A percentile compares a stretch with the other conserved stretches of the same genome.
These are phyloP conservation scores for Castanea mollissima DNA, from an alignment of 306 rosid genomes.

Conservation along the genomic window DNA sequence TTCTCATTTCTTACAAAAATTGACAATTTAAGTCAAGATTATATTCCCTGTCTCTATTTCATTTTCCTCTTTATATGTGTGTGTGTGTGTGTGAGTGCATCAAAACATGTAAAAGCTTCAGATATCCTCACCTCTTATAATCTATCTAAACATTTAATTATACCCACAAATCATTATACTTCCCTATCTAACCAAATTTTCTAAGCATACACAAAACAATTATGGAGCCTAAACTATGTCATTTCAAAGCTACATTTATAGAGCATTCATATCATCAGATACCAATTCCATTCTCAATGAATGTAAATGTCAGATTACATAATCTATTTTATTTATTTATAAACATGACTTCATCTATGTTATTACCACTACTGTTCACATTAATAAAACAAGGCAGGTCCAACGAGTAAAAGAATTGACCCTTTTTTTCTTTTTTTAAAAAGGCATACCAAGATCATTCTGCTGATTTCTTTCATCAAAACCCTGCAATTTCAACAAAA, in stretches of 20 bases:
- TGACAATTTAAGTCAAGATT: background rate
- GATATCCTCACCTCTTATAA: background rate
- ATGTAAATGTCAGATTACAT: background rate
- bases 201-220: background rate
- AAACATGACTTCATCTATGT: background rate
- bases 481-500: constrained; percentile 26
- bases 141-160: background rate
- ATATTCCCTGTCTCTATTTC: background rate
- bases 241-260: background rate
- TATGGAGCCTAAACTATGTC: background rate
- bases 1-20: background rate
- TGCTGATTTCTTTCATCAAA: constrained; percentile 20
- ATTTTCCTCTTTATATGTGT: background rate
- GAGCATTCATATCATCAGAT: background rate
- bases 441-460: constrained; percentile 36
- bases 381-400: background rate
- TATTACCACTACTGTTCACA: background rate
- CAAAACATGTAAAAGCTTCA: background rate
- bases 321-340: background rate
- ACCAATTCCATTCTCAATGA: background rate
- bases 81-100: background rate
- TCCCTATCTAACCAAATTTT: background rate
- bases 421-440: background rate
- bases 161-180: background rate
- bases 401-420: too few species aligned